A percentile compares a stretch with the other conserved stretches of the same genome.
Evolutionary conservation across 305 asterid species (phyloP).

Genomic region (Fraxinus ornus): DNA sequence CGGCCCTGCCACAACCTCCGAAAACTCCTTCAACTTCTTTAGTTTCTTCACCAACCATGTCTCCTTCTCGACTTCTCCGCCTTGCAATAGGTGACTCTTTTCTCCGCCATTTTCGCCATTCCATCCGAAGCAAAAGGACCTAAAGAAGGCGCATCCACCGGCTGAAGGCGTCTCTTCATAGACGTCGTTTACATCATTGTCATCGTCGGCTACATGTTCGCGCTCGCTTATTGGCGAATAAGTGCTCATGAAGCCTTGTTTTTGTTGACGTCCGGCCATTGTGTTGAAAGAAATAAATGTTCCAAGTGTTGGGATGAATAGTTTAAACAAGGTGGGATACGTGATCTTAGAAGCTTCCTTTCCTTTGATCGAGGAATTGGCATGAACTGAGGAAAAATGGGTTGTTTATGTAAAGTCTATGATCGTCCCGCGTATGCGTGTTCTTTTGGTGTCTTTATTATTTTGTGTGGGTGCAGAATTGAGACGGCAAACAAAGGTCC

Average conservation of each 20-base stretch:
- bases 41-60: slow-evolving; percentile 36
- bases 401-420: not conserved
- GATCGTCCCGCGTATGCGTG: slow-evolving; percentile 10
- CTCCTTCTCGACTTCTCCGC: slow-evolving; percentile 14
- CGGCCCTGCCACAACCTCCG: slow-evolving; percentile 69
- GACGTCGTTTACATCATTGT: not conserved
- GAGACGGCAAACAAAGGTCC: slow-evolving; percentile 15
- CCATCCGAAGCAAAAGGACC: slow-evolving; percentile 36
- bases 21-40: slow-evolving; percentile 45
- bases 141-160: slow-evolving; percentile 44
- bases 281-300: not conserved
- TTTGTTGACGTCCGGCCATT: not conserved
- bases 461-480: slow-evolving; percentile 6
- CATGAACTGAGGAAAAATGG: not conserved
- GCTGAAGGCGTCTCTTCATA: not conserved
- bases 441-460: not conserved
- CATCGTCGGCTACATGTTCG: not conserved
- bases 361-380: not conserved
- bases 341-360: not conserved
- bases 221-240: not conserved
- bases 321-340: not conserved
- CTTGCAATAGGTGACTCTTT: slow-evolving; percentile 25
- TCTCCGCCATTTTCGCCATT: slow-evolving; percentile 20
- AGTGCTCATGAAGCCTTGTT: not conserved
- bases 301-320: not conserved